These are phyloP conservation scores for Penicillium oxalicum DNA, from an alignment of 2,329 filamentous ascomycete genomes.

Conservation along the genomic window DNA sequence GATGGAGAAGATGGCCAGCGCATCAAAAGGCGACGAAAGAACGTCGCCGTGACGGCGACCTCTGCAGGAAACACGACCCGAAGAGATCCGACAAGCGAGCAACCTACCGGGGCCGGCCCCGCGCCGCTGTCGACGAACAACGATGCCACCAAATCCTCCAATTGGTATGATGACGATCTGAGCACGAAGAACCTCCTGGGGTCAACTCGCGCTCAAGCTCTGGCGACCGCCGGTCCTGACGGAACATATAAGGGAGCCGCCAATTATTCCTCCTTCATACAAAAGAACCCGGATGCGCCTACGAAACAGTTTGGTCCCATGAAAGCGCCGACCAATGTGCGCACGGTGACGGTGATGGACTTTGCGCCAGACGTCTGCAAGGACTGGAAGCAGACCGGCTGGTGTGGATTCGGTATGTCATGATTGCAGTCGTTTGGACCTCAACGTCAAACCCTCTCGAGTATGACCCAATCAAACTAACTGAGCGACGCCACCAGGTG, in stretches of 20 bases:
- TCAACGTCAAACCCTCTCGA: not conserved
- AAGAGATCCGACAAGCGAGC: conserved; percentile 46
- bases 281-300: conserved; percentile 71
- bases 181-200: conserved; percentile 44
- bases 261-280: conserved; percentile 67
- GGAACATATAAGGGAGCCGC: conserved; percentile 73
- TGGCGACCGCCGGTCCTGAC: conserved; percentile 38
- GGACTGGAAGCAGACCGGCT: conserved; percentile 78
- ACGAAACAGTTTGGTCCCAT: conserved; percentile 70
- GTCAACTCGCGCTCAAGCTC: conserved; percentile 20
- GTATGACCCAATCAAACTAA: not conserved
- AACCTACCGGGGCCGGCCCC: conserved; percentile 57
- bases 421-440: conserved; percentile 19
- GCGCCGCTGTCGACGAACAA: conserved; percentile 60
- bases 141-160: conserved; percentile 81
- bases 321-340: conserved; percentile 79
- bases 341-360: conserved; percentile 84
- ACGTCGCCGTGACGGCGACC: conserved; percentile 61
- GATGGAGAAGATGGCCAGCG: conserved; percentile 71
- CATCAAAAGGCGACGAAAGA: conserved; percentile 73
- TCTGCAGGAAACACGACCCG: conserved; percentile 38
- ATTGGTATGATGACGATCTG: conserved; percentile 76
- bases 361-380: conserved; percentile 93
- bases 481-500: not conserved
- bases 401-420: conserved; percentile 6